These are phyloP conservation scores for Ceratobasidium sp. DNA, from an alignment of 1,284 basidiomycete species.

Conservation along the genomic window DNA sequence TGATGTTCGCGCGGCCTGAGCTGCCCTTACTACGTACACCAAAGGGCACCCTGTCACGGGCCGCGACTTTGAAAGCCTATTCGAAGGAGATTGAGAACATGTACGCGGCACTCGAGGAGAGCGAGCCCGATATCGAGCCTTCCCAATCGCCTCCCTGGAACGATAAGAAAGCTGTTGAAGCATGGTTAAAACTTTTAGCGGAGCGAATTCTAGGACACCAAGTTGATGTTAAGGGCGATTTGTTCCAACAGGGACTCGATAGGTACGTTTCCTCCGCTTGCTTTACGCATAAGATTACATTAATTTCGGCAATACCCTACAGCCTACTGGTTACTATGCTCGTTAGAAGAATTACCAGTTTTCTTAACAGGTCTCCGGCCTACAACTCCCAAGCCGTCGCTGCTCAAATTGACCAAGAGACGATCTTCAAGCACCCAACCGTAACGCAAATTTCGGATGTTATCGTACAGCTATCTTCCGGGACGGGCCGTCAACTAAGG, in stretches of 20 bases:
- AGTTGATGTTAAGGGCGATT: not conserved
- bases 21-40: slow-evolving; percentile 33
- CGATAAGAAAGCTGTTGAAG: not conserved
- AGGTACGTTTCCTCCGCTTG: not conserved
- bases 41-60: slow-evolving; percentile 45
- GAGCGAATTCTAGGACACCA: not conserved
- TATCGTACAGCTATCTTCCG: not conserved
- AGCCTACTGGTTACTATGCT: slow-evolving; percentile 30
- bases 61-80: slow-evolving; percentile 46
- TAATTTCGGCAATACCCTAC: not conserved
- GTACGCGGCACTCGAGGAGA: slow-evolving; percentile 45
- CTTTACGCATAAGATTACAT: not conserved
- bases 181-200: not conserved
- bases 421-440: slow-evolving; percentile 4
- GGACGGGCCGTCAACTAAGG: not conserved
- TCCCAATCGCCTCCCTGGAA: not conserved
- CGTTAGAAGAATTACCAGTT: not conserved
- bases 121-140: not conserved
- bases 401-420: not conserved
- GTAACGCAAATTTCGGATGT: not conserved
- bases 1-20: slow-evolving; percentile 18
- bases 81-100: slow-evolving; percentile 48
- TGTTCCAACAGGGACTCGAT: slow-evolving; percentile 40
- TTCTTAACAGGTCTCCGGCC: not conserved
- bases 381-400: not conserved